phyloP scores from a whole-genome alignment of 1,139 yeast species.

The Zygosaccharomyces pseudobailii region DNA sequence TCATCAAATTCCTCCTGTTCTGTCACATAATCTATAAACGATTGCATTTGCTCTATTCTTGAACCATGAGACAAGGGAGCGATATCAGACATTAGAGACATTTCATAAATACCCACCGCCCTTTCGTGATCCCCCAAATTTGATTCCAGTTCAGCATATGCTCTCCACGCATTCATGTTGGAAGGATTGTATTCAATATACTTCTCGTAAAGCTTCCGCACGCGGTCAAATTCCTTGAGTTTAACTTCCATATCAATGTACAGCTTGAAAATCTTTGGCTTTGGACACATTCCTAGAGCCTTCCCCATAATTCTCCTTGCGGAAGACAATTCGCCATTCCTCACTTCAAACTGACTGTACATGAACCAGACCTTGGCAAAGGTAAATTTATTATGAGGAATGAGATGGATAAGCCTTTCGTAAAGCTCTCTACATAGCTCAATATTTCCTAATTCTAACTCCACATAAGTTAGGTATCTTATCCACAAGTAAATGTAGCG shows the following conservation, averaged over 20 bases:
- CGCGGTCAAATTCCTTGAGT: slow-evolving; percentile 73
- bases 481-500: slow-evolving; percentile 70
- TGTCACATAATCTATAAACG: slow-evolving; percentile 53
- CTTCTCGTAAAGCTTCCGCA: slow-evolving; percentile 65
- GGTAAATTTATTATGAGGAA: slow-evolving; percentile 58
- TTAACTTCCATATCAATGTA: slow-evolving; percentile 53
- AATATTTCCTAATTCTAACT: slow-evolving; percentile 43
- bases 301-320: slow-evolving; percentile 73
- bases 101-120: slow-evolving; percentile 53
- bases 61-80: slow-evolving; percentile 11
- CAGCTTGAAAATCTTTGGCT: slow-evolving; percentile 51
- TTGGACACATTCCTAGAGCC: slow-evolving; percentile 63
- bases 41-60: slow-evolving; percentile 13
- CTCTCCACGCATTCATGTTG: slow-evolving; percentile 45
- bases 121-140: slow-evolving; percentile 67
- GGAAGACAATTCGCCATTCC: slow-evolving; percentile 46
- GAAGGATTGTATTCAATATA: slow-evolving; percentile 53
- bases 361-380: slow-evolving; percentile 73
- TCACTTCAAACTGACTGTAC: slow-evolving; percentile 68
- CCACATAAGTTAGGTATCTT: slow-evolving; percentile 60
- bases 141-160: slow-evolving; percentile 65
- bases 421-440: slow-evolving; percentile 50
- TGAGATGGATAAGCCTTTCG: slow-evolving; percentile 41
- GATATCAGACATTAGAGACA: slow-evolving; percentile 40
- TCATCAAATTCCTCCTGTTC: slow-evolving; percentile 53